phyloP scores from a whole-genome alignment of 2,329 filamentous ascomycete species.

The Magnaporthales sp. region DNA sequence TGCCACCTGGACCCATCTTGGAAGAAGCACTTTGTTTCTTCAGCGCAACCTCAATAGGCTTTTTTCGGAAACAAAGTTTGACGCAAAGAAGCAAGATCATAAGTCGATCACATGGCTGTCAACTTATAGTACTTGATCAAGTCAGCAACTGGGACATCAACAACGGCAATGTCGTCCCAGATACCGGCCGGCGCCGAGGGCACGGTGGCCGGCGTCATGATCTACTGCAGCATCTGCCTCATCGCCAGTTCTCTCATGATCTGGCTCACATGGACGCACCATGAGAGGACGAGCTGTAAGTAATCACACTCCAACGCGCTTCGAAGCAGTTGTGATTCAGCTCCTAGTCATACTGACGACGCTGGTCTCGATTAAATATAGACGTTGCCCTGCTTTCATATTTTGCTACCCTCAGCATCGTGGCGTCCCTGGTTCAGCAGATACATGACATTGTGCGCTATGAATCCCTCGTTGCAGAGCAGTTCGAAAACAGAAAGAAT shows the following conservation, averaged over 20 bases:
- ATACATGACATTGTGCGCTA: conserved; percentile 14
- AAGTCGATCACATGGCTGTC: neutral
- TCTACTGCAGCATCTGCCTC: conserved; percentile 9
- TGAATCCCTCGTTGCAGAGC: conserved; percentile 9
- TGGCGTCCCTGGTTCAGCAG: conserved; percentile 17
- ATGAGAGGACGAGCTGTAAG: conserved; percentile 17
- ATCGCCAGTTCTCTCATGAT: conserved; percentile 11
- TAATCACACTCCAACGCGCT: neutral
- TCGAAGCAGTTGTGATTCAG: no score
- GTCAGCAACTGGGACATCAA: neutral
- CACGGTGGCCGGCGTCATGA: conserved; percentile 10
- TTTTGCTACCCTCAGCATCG: conserved; percentile 14
- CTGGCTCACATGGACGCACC: conserved; percentile 17
- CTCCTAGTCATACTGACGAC: neutral
- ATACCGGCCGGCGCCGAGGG: conserved; percentile 12
- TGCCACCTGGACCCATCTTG: neutral
- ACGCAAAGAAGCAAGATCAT: neutral
- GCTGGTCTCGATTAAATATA: neutral
- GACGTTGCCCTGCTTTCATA: conserved; percentile 16
- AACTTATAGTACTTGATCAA: neutral
- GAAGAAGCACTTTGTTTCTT: neutral
- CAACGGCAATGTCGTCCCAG: conserved; percentile 10
- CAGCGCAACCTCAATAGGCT: neutral
- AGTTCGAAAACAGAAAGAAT: conserved; percentile 11
- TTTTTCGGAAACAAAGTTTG: neutral